Base-by-base conservation (phyloP, 1,139 yeast genomes). In the Hyphopichia burtonii region DNA sequence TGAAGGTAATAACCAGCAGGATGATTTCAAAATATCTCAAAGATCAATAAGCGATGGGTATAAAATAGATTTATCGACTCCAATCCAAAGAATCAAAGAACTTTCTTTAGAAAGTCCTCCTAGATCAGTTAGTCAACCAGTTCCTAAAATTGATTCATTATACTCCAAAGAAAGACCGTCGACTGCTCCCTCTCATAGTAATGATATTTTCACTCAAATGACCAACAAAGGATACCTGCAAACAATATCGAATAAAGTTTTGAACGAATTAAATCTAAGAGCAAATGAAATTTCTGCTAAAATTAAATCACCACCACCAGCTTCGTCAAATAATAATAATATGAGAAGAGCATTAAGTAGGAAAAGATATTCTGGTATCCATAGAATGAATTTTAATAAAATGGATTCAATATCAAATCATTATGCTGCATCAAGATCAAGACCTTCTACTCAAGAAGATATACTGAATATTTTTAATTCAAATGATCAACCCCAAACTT, bases 391-490 rank as follows among this genome's bases (percentile, higher is more conserved):
- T 36, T 69, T 69, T 52, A 60, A 56, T 44, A 61, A 63, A 39
- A 69, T 73, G 76, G 77, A 72, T 31, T 65, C 73, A 28, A 72
- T 73, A 27, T 58, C 66, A 18, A 60, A 54, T 36, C 78, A 73
- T 44, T 73, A 72, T 45, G 67, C 76, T 2, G 58, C 64, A 19
- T 23, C 40, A 11, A 38, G 40, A 38, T 31, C 34, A 31, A 14
- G n/a, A n/a, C n/a, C n/a, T n/a, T n/a, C n/a, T n/a, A 14, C 4
- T 30, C 32, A 14, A 25, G 28, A 25, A 7, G n/a, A 25, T 8
- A 25, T 9, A 25, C 28, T 25, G 28, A 12, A 25, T 8, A 30
- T 30, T 8, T 15, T 30, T 30, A 14, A n/a, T 30, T 14, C 18
- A 30, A 30, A 30, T 30, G 32, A 30, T 14, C 34, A 31, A 31